These are phyloP conservation scores for Calycina herbarum DNA, from an alignment of 2,329 filamentous ascomycete species.

Conservation along the genomic window DNA sequence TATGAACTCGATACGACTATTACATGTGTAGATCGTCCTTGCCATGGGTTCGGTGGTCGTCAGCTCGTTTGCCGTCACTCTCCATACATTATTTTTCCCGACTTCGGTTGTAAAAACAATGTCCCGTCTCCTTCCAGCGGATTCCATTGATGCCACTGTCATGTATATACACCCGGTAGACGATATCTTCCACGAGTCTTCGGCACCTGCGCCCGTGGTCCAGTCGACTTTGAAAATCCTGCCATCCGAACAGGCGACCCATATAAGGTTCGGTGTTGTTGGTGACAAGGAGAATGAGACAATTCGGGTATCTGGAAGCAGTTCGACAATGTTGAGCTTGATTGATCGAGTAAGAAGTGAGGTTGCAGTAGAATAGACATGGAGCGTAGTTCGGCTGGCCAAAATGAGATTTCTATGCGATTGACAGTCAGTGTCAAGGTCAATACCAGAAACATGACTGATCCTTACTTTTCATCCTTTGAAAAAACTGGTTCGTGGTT, in stretches of 20 bases:
- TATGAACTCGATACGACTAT: constrained; percentile 47
- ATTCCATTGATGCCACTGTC: constrained; percentile 39
- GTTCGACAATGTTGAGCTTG: constrained; percentile 40
- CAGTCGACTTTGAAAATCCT: constrained; percentile 59
- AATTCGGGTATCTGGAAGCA: constrained; percentile 33
- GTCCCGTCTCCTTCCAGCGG: constrained; percentile 35
- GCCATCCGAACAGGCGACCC: constrained; percentile 61
- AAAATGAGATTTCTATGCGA: constrained; percentile 65
- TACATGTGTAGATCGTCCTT: constrained; percentile 44
- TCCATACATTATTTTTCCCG: constrained; percentile 35
- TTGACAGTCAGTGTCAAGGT: constrained; percentile 18
- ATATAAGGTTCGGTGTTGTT: constrained; percentile 49
- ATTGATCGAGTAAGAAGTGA: constrained; percentile 79
- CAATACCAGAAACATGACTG: constrained; percentile 6
- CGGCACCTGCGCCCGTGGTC: constrained; percentile 48
- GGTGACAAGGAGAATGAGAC: constrained; percentile 45
- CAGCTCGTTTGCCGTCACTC: constrained; percentile 39
- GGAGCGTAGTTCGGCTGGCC: constrained; percentile 71
- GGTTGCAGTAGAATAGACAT: constrained; percentile 77
- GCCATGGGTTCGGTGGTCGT: constrained; percentile 35
- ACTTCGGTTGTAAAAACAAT: constrained; percentile 39
- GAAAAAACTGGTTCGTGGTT: constrained; percentile 65
- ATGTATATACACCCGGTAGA: constrained; percentile 38
- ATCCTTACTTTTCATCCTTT: constrained; percentile 57
- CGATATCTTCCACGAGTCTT: constrained; percentile 43